Conservation (phyloP, 208 protist species). For the Crithidia bombi region DNA sequence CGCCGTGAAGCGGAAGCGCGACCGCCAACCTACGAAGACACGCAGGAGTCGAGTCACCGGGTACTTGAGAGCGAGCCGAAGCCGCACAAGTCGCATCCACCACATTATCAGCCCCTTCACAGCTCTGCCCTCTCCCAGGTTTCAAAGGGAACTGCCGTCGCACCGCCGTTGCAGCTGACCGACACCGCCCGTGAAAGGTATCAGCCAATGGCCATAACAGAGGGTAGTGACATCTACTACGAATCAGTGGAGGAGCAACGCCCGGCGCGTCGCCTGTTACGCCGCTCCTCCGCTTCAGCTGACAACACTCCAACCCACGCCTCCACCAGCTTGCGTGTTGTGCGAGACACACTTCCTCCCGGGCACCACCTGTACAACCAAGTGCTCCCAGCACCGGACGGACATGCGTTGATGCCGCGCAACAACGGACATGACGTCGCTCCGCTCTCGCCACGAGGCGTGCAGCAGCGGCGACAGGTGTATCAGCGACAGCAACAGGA, state of each 20-base stretch:
- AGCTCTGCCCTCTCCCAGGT: background rate
- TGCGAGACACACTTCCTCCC: background rate
- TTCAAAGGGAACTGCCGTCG: background rate
- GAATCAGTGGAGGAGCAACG: conserved; percentile 20
- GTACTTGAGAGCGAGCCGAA: background rate
- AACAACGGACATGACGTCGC: background rate
- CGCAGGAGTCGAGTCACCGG: conserved; percentile 8
- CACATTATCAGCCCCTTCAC: conserved; percentile 4
- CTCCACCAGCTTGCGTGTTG: too few relatives aligned
- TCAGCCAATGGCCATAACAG: background rate
- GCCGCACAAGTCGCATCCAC: conserved; percentile 6
- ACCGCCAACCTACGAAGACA: background rate
- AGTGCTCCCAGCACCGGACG: background rate
- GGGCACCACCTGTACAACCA: conserved; percentile 19
- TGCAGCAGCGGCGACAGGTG: background rate
- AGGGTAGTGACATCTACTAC: conserved; percentile 21
- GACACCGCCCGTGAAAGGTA: conserved; percentile 5
- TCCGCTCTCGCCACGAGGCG: background rate
- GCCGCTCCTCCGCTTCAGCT: background rate
- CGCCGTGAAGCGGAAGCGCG: background rate
- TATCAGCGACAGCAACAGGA: background rate
- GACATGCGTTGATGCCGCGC: background rate
- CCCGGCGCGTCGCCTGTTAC: conserved; percentile 8
- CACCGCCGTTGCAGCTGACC: background rate
- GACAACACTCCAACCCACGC: conserved; percentile 7